Evolutionary conservation across 2,329 filamentous ascomycete genomes (phyloP), one percentile per base, ranked within the genome.

Genomic region (Diplodia corticola): DNA sequence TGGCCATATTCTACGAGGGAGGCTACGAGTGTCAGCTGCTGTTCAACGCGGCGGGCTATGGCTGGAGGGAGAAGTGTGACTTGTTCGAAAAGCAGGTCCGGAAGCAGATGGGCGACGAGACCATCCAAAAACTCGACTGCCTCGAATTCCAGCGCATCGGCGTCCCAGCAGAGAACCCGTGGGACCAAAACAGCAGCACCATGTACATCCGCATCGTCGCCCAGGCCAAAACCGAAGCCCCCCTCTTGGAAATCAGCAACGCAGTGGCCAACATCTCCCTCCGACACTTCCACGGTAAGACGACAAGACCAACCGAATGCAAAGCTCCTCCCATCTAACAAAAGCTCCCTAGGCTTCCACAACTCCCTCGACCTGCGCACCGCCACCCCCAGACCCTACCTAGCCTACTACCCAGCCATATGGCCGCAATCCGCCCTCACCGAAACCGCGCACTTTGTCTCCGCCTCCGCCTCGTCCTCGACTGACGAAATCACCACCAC

Each of bases 11-110:
- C 68, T 75, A 76, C 15, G 66, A 71, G 0, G 78, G 75, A 2
- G 80, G 78, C 5, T 80, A 74, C 63, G 78, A 81, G 40, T 77
- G 73, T 13, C 78, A 81, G 69, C 70, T 77, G 24, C 69, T 75
- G 17, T 60, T 77, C 12, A 76, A 76, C 46, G 73, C 75, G 1
- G 73, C 74, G 0, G 75, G 75, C 0, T 67, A 67, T 12, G 59
- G 59, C 5, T 49, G 44, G 44, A 5, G 15, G 48, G 28, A 63
- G 48, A 63, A 63, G 46, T 49, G 28, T 28, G 60, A 64, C 2
- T 26, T 65, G 24, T 65, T 63, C 5, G 59, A 69, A 51, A 44
- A 60, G n/a, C 68, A 69, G 35, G 54, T 67, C 6, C 50, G 46
- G 37, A 12, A n/a, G 6, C 50, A 51, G 6, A 66, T 68, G 59